These are phyloP conservation scores for Desmodesmus armatus DNA, from an alignment of 139 green algal species.

Conservation along the genomic window DNA sequence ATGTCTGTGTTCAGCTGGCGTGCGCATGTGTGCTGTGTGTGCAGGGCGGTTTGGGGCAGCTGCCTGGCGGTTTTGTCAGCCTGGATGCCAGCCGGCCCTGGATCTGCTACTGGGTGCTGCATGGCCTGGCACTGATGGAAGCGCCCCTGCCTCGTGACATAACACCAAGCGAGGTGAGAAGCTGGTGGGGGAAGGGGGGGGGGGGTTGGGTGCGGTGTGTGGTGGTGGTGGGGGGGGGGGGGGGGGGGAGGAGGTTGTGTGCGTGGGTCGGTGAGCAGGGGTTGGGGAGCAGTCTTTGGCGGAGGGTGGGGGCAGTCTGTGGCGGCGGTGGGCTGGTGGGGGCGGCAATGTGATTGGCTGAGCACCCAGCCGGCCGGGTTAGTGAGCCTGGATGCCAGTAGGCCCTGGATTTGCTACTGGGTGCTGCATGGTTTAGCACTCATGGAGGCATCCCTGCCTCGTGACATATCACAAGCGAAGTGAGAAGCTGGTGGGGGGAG, in stretches of 20 bases:
- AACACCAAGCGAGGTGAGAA: too few relatives aligned
- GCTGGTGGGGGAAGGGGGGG: too few relatives aligned
- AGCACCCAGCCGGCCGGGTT: too few relatives aligned
- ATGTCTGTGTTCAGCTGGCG: neutral
- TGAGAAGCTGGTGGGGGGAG: too few relatives aligned
- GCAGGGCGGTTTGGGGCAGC: constrained; percentile 4
- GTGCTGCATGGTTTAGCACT: constrained; percentile 90
- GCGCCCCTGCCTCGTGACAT: constrained; percentile 37
- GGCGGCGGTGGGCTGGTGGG: too few relatives aligned
- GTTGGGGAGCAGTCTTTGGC: too few relatives aligned
- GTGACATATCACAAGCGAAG: constrained; percentile 9
- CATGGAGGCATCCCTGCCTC: constrained; percentile 59
- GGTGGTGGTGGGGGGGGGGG: too few relatives aligned
- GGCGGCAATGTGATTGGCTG: too few relatives aligned
- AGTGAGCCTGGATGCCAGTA: constrained; percentile 82
- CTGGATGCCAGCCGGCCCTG: constrained; percentile 90
- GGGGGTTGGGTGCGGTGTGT: too few relatives aligned
- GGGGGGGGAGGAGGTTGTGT: too few relatives aligned
- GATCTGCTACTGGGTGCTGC: constrained; percentile 94
- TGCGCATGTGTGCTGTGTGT: constrained; percentile 55
- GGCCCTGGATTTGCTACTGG: constrained; percentile 96
- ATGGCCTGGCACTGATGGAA: constrained; percentile 87
- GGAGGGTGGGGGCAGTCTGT: too few relatives aligned
- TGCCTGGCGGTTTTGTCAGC: constrained; percentile 64
- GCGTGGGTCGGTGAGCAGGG: too few relatives aligned